Base-by-base conservation (phyloP, 1,139 yeast genomes). In the Kurtzmaniella quercitrusa region DNA sequence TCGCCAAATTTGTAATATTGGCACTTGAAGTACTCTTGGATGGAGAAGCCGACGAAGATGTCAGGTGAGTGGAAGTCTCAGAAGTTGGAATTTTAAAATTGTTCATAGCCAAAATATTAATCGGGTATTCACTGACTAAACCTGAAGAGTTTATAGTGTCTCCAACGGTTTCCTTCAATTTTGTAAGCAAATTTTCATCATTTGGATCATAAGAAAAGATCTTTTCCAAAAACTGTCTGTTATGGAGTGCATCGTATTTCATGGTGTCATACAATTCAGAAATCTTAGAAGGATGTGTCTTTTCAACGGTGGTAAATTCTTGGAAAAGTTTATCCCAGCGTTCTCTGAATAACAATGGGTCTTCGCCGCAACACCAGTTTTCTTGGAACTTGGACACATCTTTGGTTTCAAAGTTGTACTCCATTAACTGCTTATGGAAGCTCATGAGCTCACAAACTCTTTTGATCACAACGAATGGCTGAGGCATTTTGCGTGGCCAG, bases 401-500 rank as follows among this genome's bases (percentile, higher is more conserved):
- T 50, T 80, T 79, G 44, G 79, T 71, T 37, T 74, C 76, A 53
- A 84, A 91, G 59, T 93, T 93, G 63, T 84, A 78, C 43, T 84
- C 84, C 93, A 94, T 82, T 39, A 94, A 82, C 53, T 77, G 78
- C 43, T 82, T 83, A 58, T 93, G 98, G 62, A 86, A 91, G 61
- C 84, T 88, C 98, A 94, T 93, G 55, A 94, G 74, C 56, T 89
- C 96, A 40, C 95, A 96, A 26, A 94, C 98, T 48, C 97, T 74
- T 56, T 88, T 86, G 53, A 94, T 85, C 9, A 94, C 98, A 41
- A 84, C 80, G 61, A 88, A 91, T 1, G 99, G 99, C 59, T 93
- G 95, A 0, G 98, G 98, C 86, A 93, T 89, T 57, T 89, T 88
- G 14, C 94, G 88, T 2, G 99, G 98, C 99, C 99, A 94, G 0